Evolutionary conservation across 139 green algal genomes (phyloP).

Genomic region (Tetradesmus obliquus): DNA sequence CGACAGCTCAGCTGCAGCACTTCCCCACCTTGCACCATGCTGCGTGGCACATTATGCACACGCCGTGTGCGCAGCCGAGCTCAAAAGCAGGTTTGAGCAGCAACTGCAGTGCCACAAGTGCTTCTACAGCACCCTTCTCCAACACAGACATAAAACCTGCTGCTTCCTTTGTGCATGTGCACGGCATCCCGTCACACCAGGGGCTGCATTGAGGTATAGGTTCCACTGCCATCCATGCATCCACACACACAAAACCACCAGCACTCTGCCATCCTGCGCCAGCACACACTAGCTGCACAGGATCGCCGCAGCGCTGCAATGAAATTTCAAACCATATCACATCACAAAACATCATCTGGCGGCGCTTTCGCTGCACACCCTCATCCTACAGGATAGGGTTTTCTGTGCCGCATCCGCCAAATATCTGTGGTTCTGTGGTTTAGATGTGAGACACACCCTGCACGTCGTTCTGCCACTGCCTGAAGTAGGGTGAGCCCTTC

Average conservation of each 20-base stretch:
- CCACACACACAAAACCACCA: too few species aligned
- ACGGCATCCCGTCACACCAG: not conserved
- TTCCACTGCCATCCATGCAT: too few species aligned
- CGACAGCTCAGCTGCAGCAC: not conserved
- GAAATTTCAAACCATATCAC: not conserved
- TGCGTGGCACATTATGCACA: not conserved
- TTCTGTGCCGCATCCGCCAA: too few species aligned
- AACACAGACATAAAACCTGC: not conserved
- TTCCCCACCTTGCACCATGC: not conserved
- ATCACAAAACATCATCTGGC: not conserved
- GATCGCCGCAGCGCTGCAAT: not conserved
- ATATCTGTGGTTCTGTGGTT: not conserved
- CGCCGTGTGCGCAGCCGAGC: not conserved
- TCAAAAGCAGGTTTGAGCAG: not conserved
- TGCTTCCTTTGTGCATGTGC: not conserved
- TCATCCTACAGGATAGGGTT: too few species aligned
- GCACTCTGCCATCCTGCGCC: not conserved
- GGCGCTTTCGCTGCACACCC: too few species aligned
- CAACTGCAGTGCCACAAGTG: not conserved
- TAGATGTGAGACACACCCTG: constrained; percentile 19
- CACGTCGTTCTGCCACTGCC: constrained; percentile 27
- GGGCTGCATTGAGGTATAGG: too few species aligned
- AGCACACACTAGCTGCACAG: not conserved
- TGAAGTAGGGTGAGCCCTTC: constrained; percentile 40
- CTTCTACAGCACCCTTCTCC: not conserved